Evolutionary conservation across 2,329 filamentous ascomycete species (phyloP).

Genomic region (Elsinoe fawcettii): DNA sequence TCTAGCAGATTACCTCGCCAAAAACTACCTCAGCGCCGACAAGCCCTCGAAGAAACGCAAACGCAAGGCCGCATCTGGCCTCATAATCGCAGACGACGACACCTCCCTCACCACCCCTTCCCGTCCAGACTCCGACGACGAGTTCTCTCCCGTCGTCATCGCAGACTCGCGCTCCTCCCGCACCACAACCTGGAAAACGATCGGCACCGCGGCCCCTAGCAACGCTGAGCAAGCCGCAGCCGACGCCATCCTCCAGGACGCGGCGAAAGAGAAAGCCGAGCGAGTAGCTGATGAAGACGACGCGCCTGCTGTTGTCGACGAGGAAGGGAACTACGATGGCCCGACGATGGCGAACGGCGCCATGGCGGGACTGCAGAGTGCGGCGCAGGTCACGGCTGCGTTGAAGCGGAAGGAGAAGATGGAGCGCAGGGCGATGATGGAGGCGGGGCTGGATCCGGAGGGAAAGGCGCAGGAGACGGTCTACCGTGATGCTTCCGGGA

Average conservation of each 20-base stretch:
- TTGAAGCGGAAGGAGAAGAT: constrained; percentile 57
- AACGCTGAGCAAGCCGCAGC: constrained; percentile 57
- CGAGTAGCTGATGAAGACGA: constrained; percentile 29
- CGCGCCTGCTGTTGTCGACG: constrained; percentile 45
- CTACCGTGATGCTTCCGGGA: constrained; percentile 87
- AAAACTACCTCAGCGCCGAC: constrained; percentile 76
- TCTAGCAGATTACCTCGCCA: constrained; percentile 78
- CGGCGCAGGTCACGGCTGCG: constrained; percentile 57
- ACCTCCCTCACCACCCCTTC: constrained; percentile 44
- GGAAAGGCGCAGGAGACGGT: constrained; percentile 67
- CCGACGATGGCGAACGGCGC: constrained; percentile 81
- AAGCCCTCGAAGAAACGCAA: constrained; percentile 45
- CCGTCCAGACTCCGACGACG: constrained; percentile 47
- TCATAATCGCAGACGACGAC: constrained; percentile 48
- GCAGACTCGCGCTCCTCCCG: constrained; percentile 58
- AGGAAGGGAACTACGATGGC: constrained; percentile 42
- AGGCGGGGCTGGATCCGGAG: constrained; percentile 37
- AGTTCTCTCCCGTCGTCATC: constrained; percentile 39
- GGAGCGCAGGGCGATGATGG: constrained; percentile 46
- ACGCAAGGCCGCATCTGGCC: constrained; percentile 36
- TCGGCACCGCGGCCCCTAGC: constrained; percentile 48
- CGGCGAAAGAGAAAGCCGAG: constrained; percentile 26
- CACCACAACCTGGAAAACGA: constrained; percentile 71
- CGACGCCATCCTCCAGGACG: constrained; percentile 32
- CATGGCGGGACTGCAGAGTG: constrained; percentile 78